These are phyloP conservation scores for Lathyrus oleraceus DNA, from an alignment of 306 rosid genomes.

Conservation along the genomic window DNA sequence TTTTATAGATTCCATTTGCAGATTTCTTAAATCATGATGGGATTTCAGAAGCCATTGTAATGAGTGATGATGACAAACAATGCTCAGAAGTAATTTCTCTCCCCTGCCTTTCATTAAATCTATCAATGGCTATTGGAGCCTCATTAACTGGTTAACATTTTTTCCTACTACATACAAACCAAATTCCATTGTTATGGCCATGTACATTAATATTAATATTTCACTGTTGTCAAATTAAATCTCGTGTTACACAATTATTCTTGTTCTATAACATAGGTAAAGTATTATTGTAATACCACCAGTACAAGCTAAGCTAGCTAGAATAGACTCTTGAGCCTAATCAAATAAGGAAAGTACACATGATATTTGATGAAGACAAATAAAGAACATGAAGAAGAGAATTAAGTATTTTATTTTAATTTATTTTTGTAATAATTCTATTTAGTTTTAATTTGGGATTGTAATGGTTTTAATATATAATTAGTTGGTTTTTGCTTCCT, in stretches of 20 bases:
- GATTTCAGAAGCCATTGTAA: conserved; percentile 62
- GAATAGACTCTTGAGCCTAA: conserved; percentile 2
- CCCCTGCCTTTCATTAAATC: conserved; percentile 6
- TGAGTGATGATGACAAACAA: conserved; percentile 64
- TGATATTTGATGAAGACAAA: too few species aligned
- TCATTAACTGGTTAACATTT: conserved; percentile 15
- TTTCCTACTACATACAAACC: conserved; percentile 11
- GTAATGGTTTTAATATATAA: too few species aligned
- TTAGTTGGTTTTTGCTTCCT: too few species aligned
- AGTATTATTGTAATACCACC: conserved; percentile 14
- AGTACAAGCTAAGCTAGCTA: not conserved
- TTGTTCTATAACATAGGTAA: conserved; percentile 17
- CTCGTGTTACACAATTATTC: conserved; percentile 10
- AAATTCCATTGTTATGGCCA: conserved; percentile 13
- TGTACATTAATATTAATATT: not conserved
- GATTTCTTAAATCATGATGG: conserved; percentile 84
- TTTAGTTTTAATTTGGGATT: too few species aligned
- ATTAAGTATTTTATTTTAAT: too few species aligned
- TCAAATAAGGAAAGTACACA: conserved; percentile 11
- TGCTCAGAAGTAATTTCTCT: conserved; percentile 61
- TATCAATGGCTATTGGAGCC: conserved; percentile 15
- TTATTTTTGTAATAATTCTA: too few species aligned
- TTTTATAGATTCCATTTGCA: conserved; percentile 83
- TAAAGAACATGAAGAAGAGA: too few species aligned
- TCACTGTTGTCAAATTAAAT: not conserved